These are phyloP conservation scores for Chenopodium berlandieri DNA, from an alignment of 148 eudicot species.

Conservation along the genomic window DNA sequence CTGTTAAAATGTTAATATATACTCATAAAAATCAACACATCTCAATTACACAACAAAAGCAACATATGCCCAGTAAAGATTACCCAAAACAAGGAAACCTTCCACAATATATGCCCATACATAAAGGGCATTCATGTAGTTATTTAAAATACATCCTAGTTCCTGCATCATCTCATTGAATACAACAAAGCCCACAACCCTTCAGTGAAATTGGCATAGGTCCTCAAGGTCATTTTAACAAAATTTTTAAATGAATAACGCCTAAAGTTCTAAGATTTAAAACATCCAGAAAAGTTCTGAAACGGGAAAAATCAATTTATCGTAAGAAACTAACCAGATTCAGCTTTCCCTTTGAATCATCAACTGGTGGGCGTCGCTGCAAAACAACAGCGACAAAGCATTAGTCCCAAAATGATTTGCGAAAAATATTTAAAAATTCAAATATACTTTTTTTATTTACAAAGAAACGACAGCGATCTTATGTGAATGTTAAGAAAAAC, in stretches of 20 bases:
- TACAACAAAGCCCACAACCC: not conserved
- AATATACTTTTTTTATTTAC: not conserved
- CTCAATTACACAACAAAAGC: not conserved
- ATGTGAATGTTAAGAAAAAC: not conserved
- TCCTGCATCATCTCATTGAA: not conserved
- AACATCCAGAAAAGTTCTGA: not conserved
- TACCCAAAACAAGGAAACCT: not conserved
- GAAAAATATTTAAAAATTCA: too few relatives aligned
- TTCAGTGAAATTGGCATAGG: not conserved
- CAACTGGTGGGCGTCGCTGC: constrained; percentile 89
- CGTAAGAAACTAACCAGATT: constrained; percentile 53
- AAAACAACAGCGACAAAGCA: constrained; percentile 7
- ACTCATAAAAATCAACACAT: not conserved
- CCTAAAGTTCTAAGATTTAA: not conserved
- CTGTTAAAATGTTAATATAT: not conserved
- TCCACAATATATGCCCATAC: not conserved
- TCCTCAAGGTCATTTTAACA: not conserved
- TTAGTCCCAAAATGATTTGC: too few relatives aligned
- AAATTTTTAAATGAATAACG: not conserved
- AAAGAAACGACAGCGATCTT: not conserved
- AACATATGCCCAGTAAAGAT: not conserved
- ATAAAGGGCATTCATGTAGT: not conserved
- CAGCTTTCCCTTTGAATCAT: constrained; percentile 46
- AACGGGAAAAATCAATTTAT: not conserved
- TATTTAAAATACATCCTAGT: not conserved